Base-by-base conservation (phyloP, 2,329 filamentous ascomycete genomes). In the Emergomyces africanus region DNA sequence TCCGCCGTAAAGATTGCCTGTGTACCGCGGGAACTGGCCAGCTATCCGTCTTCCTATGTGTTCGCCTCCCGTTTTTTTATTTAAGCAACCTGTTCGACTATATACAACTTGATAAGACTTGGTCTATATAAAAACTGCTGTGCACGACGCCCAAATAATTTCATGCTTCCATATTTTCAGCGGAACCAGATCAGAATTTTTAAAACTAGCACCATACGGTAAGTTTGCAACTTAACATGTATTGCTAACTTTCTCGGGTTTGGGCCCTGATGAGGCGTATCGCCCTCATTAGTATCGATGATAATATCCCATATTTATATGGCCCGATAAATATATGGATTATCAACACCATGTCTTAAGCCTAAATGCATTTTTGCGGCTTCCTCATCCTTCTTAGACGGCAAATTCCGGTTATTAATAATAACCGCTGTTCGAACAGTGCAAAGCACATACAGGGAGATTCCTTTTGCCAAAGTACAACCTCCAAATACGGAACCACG, bases 1-100 rank as follows among this genome's bases (percentile, higher is more conserved):
- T 25, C 56, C 46, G 46, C 35, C 50, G 57, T 58, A 58, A 51
- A 58, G 46, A 51, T 58, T 42, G 33, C 15, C 23, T 53, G 44
- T 49, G 28, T 42, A 30, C 46, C 35, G 39, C 46, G 49, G 25
- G 23, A 23, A 33, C 37, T 55, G 35, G 51, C 23, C 35, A 53
- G 25, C 35, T 5, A 23, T 41, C 20, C 28, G 6, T 42, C 46
- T 25, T 5, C 44, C 23, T 55, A 33, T 14, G 39, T 42, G 57
- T 9, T 25, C 20, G 20, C 30, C n/a, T 54, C n/a, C 33, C 33
- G n/a, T 18, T 23, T 54, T 53, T 54, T 54, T 53, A 30, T n/a
- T n/a, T n/a, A n/a, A n/a, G 14, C 50, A 54, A 39, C 30, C 33
- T 25, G 33, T 54, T 54, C 50, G 33, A 20, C 50, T 25, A 39